Evolutionary conservation across 208 protist species (phyloP).

Genomic region (Angomonas ambiguus): DNA sequence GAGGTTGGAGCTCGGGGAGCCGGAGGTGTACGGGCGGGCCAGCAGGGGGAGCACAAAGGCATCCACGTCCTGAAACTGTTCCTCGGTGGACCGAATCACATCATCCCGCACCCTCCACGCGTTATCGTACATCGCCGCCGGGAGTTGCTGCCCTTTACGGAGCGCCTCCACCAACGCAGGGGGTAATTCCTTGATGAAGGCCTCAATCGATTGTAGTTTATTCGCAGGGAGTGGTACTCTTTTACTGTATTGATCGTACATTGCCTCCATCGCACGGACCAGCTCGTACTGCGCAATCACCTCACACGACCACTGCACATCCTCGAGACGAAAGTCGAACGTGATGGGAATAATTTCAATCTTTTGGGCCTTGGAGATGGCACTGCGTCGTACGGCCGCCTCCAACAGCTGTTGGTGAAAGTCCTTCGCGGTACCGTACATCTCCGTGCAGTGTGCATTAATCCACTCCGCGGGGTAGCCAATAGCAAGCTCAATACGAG

Average conservation of each 20-base stretch:
- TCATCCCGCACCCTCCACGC: constrained; percentile 74
- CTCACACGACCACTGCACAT: constrained; percentile 50
- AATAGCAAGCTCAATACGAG: constrained; percentile 70
- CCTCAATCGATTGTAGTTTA: constrained; percentile 23
- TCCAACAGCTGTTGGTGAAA: constrained; percentile 67
- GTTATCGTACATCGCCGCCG: constrained; percentile 55
- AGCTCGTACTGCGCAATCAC: constrained; percentile 75
- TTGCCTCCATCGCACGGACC: constrained; percentile 53
- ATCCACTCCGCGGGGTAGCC: constrained; percentile 88
- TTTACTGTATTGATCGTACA: constrained; percentile 22
- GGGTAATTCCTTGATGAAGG: constrained; percentile 64
- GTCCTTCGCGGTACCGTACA: constrained; percentile 48
- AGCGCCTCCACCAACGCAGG: constrained; percentile 46
- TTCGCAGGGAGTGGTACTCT: constrained; percentile 13
- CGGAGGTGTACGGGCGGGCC: constrained; percentile 60
- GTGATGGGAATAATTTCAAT: constrained; percentile 79
- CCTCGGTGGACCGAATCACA: constrained; percentile 67
- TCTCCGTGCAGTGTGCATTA: constrained; percentile 43
- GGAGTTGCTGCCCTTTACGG: constrained; percentile 46
- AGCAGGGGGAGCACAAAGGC: constrained; percentile 76
- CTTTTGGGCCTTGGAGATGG: constrained; percentile 57
- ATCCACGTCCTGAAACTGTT: constrained; percentile 86
- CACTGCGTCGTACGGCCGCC: constrained; percentile 54
- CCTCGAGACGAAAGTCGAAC: constrained; percentile 73
- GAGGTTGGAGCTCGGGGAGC: constrained; percentile 58